Conservation (phyloP, 306 rosid species). For the Spatholobus suberectus region DNA sequence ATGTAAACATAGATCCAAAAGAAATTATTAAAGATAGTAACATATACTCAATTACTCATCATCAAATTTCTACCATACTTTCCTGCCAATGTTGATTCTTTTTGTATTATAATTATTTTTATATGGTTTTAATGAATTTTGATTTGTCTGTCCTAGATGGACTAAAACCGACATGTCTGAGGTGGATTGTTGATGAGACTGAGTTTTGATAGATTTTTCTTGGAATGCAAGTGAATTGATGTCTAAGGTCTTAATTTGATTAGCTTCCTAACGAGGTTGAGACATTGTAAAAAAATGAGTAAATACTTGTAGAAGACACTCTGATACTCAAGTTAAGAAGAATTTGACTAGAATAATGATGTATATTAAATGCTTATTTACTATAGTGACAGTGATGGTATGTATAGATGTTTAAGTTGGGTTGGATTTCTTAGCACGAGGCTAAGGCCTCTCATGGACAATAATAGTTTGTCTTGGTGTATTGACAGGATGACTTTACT, state of each 20-base stretch:
- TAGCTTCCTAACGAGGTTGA: not conserved
- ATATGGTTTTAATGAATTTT: not conserved
- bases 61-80: constrained; percentile 14
- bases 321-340: not conserved
- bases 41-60: not conserved
- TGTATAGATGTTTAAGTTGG: not conserved
- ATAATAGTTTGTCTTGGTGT: not conserved
- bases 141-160: not conserved
- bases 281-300: not conserved
- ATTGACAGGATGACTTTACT: not conserved
- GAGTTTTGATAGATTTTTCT: not conserved
- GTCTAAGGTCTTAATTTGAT: not conserved
- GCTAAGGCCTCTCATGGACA: no score
- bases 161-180: not conserved
- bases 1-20: constrained; percentile 8
- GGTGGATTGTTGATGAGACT: not conserved
- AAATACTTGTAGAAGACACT: no score
- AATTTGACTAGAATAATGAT: not conserved
- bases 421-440: not conserved
- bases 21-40: constrained; percentile 31
- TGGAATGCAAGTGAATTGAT: not conserved
- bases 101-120: not conserved
- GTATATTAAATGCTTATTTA: not conserved
- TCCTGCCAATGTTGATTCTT: not conserved
- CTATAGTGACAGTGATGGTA: not conserved